phyloP scores from a whole-genome alignment of 306 rosid species.

The Prunus mira region DNA sequence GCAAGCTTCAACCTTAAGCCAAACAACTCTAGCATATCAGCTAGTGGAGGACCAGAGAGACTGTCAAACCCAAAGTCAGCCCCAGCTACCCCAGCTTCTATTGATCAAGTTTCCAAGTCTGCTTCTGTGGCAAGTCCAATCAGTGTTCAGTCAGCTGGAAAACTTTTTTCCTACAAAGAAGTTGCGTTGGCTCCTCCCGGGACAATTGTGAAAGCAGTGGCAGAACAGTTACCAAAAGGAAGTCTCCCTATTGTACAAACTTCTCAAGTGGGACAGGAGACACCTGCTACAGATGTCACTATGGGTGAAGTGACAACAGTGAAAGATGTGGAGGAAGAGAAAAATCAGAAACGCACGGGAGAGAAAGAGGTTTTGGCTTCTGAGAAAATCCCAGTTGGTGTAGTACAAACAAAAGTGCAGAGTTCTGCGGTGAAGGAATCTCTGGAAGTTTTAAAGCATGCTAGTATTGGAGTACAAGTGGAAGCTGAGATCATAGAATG shows the following conservation, averaged over 20 bases:
- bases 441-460: constrained; percentile 30
- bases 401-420: constrained; percentile 26
- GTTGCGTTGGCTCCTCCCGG: constrained; percentile 99
- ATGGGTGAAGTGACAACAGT: constrained; percentile 24
- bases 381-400: constrained; percentile 19
- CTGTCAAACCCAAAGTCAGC: constrained; percentile 61
- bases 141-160: constrained; percentile 72
- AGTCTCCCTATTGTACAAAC: constrained; percentile 34
- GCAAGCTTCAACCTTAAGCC: constrained; percentile 78
- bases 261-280: constrained; percentile 37
- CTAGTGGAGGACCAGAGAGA: constrained; percentile 46
- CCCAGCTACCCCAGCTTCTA: constrained; percentile 57
- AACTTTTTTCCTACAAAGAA: constrained; percentile 92
- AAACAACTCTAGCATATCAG: constrained; percentile 35
- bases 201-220: constrained; percentile 87
- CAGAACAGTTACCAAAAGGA: constrained; percentile 66
- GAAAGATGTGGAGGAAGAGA: constrained; percentile 36
- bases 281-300: constrained; percentile 33
- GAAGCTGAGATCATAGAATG: constrained; percentile 33
- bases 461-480: constrained; percentile 28
- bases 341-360: constrained; percentile 31
- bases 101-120: constrained; percentile 55
- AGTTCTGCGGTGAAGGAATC: constrained; percentile 21
- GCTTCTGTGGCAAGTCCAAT: constrained; percentile 40
- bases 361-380: constrained; percentile 30